Evolutionary conservation across 768 basidiomycete species (phyloP), one percentile per base, ranked within the genome.

Genomic region (Lentinula detonsa): DNA sequence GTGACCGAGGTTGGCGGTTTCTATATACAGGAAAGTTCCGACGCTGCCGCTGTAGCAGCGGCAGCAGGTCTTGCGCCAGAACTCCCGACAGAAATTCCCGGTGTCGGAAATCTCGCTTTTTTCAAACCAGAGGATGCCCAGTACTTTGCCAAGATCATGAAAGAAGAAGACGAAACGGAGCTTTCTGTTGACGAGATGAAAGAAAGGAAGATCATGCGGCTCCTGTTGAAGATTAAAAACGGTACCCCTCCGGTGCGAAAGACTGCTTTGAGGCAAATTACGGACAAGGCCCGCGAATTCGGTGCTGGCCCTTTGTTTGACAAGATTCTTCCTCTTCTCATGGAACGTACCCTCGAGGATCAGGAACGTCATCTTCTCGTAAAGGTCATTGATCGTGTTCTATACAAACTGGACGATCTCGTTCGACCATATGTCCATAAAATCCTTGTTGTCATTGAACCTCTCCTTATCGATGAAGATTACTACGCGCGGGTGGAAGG

Each of bases 391-490:
- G 97, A 98, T 72, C 92, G 96, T 61, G 93, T 99, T 3, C 80
- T 99, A 11, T 98, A 98, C 86, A 99, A 99, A 72, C 87, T 99
- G 40, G 97, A 99, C 69, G 97, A 99, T 69, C 88, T 98, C 48
- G 97, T 99, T 59, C 91, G 96, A 43, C 97, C 97, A 3, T 99
- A 98, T 70, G 95, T 98, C 5, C 97, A 99, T 83, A 98, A 98
- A 77, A 98, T 99, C 66, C 85, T 99, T 48, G 97, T 99, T 70
- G 97, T 98, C 74, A 99, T 99, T 67, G 97, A 99, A 76, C 97
- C 97, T 1, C 83, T 99, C 7, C 86, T 99, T 70, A 98, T 98
- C 69, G 96, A 99, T 73, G 96, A 98, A 73, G 97, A 98, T 71
- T 93, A 93, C 74, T 94, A 93, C 66, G 91, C 91, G 50, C 92